Conservation (phyloP, 2,329 filamentous ascomycete species). For the Verticillium nonalfalfae region DNA sequence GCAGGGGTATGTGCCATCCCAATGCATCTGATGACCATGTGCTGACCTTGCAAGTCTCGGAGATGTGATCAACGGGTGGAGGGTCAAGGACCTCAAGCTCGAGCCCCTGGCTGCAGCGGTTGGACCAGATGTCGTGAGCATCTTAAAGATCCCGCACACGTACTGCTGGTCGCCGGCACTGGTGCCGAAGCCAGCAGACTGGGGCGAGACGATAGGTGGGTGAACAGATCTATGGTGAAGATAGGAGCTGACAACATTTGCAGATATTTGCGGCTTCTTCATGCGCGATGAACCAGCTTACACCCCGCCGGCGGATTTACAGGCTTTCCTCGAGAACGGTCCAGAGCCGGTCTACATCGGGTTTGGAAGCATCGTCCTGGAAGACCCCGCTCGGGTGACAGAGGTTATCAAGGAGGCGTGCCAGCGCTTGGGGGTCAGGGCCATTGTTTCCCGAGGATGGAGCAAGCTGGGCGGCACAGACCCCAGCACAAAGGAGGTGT, state of each 20-base stretch:
- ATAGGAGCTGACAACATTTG: neutral
- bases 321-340: slow-evolving; percentile 48
- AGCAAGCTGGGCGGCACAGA: slow-evolving; percentile 9
- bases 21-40: neutral
- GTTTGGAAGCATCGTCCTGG: slow-evolving; percentile 11
- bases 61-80: slow-evolving; percentile 69
- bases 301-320: slow-evolving; percentile 46
- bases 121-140: slow-evolving; percentile 60
- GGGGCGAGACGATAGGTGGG: slow-evolving; percentile 52
- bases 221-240: accelerated
- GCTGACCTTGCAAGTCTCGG: slow-evolving; percentile 36
- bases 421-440: slow-evolving; percentile 2
- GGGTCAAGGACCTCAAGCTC: slow-evolving; percentile 58
- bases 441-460: slow-evolving; percentile 10
- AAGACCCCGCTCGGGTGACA: slow-evolving; percentile 7
- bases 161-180: slow-evolving; percentile 72
- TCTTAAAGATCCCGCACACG: slow-evolving; percentile 64
- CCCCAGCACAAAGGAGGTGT: slow-evolving; percentile 20
- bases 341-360: slow-evolving; percentile 21
- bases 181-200: slow-evolving; percentile 60
- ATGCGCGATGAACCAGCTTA: slow-evolving; percentile 15
- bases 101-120: slow-evolving; percentile 67
- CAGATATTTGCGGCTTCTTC: slow-evolving; percentile 17
- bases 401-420: slow-evolving; percentile 7
- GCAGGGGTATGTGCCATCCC: slow-evolving; percentile 58